Conservation (phyloP, 1,284 basidiomycete species). For the Somion occarium region DNA sequence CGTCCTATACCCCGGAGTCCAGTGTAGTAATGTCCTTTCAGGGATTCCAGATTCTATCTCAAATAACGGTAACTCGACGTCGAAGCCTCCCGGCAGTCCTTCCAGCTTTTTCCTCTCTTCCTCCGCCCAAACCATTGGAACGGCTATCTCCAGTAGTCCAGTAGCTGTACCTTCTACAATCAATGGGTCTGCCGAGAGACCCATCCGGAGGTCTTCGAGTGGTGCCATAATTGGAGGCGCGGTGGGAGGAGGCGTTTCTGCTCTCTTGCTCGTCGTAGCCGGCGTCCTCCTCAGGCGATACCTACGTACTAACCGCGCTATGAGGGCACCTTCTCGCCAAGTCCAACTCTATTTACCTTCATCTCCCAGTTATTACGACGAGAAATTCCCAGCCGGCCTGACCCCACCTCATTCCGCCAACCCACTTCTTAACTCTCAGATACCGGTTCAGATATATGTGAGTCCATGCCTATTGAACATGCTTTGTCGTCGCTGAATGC, state of each 20-base stretch:
- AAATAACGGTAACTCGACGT: neutral
- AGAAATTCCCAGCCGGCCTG: neutral
- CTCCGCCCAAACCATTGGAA: neutral
- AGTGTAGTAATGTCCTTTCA: neutral
- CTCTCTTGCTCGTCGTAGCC: neutral
- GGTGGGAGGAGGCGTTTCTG: neutral
- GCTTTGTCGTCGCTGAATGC: no score
- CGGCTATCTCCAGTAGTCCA: neutral
- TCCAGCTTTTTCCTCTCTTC: neutral
- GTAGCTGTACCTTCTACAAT: neutral
- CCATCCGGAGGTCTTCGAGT: neutral
- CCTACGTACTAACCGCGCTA: neutral
- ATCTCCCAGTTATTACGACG: neutral
- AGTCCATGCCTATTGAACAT: no score
- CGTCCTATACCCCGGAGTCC: neutral
- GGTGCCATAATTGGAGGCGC: neutral
- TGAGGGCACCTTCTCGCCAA: neutral
- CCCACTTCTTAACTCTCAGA: neutral
- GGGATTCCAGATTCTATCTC: neutral
- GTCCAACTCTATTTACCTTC: neutral
- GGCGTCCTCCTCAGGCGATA: neutral
- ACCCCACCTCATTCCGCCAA: neutral
- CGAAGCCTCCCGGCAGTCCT: neutral
- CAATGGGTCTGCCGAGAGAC: neutral
- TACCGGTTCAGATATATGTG: neutral